Evolutionary conservation across 2,329 filamentous ascomycete species (phyloP).

Genomic region (Aspergillus neotritici): DNA sequence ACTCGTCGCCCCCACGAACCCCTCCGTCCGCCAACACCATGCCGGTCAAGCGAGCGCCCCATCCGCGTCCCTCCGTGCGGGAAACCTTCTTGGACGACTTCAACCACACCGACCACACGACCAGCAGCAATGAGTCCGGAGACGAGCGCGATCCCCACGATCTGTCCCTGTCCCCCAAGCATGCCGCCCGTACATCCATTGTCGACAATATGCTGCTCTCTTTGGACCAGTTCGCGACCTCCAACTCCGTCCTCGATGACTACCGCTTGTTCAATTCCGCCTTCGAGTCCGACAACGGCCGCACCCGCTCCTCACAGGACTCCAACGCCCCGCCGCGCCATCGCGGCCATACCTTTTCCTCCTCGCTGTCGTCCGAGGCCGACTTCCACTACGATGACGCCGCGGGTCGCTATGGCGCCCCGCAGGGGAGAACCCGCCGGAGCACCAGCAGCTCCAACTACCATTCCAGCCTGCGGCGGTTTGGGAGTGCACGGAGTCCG

Average conservation of each 20-base stretch:
- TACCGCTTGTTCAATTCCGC: slow-evolving; percentile 37
- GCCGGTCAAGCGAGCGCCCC: slow-evolving; percentile 23
- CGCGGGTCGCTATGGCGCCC: slow-evolving; percentile 37
- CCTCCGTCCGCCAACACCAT: slow-evolving; percentile 34
- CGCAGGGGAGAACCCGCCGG: slow-evolving; percentile 51
- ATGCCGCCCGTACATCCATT: slow-evolving; percentile 80
- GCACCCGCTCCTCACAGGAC: slow-evolving; percentile 26
- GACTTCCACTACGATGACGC: slow-evolving; percentile 40
- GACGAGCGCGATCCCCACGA: slow-evolving; percentile 59
- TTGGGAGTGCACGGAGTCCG: slow-evolving; percentile 55
- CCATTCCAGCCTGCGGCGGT: slow-evolving; percentile 53
- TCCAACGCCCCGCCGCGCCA: slow-evolving; percentile 37
- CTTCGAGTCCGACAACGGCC: slow-evolving; percentile 34
- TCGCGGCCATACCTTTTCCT: slow-evolving; percentile 56
- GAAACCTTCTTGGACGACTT: slow-evolving; percentile 38
- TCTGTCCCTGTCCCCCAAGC: slow-evolving; percentile 68
- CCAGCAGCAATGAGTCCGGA: slow-evolving; percentile 31
- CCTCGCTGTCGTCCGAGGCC: slow-evolving; percentile 54
- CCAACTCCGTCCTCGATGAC: slow-evolving; percentile 31
- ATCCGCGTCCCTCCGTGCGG: slow-evolving; percentile 31
- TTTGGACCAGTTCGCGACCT: slow-evolving; percentile 69
- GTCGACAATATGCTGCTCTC: slow-evolving; percentile 94
- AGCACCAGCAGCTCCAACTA: slow-evolving; percentile 79
- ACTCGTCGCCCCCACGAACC: slow-evolving; percentile 36
- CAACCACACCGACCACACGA: slow-evolving; percentile 27